Evolutionary conservation across 768 basidiomycete genomes (phyloP).

Genomic region (Peribolospora baueri): DNA sequence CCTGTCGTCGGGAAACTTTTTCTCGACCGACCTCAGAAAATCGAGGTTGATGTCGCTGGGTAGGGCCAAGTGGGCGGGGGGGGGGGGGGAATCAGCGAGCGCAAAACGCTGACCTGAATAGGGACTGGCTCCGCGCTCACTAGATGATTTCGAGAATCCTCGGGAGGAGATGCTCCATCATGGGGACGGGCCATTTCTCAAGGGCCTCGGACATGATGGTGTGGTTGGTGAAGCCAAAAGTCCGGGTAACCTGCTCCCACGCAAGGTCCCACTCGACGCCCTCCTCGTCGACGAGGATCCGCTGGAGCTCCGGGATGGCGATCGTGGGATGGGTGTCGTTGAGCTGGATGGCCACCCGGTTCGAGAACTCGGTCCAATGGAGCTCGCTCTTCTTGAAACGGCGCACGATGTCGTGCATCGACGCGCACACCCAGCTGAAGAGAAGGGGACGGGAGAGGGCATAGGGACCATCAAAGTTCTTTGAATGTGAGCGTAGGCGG

Average conservation of each 20-base stretch:
- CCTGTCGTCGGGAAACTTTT: constrained; percentile 65
- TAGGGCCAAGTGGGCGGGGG: background rate
- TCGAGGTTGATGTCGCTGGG: constrained; percentile 7
- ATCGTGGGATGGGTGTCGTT: constrained; percentile 37
- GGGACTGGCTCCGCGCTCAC: too few relatives aligned
- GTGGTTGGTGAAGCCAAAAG: constrained; percentile 91
- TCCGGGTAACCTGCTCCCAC: constrained; percentile 69
- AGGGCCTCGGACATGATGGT: constrained; percentile 9
- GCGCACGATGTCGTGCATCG: constrained; percentile 65
- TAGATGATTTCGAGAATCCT: constrained; percentile 77
- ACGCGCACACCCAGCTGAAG: constrained; percentile 52
- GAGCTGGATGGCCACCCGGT: constrained; percentile 62
- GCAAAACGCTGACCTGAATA: constrained; percentile 9
- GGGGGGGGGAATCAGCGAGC: background rate
- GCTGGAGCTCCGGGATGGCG: constrained; percentile 84
- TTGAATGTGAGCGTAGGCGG: too few relatives aligned
- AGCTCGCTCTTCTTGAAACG: constrained; percentile 77
- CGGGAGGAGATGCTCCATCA: constrained; percentile 26
- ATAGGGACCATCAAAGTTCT: background rate
- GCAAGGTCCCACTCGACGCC: constrained; percentile 58
- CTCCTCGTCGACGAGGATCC: constrained; percentile 66
- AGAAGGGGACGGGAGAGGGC: background rate
- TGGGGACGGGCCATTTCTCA: constrained; percentile 65
- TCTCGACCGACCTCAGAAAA: constrained; percentile 45
- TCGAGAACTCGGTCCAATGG: constrained; percentile 53